phyloP scores from a whole-genome alignment of 192 early-diverging fungal genomes.

The Pilobolus umbonatus region DNA sequence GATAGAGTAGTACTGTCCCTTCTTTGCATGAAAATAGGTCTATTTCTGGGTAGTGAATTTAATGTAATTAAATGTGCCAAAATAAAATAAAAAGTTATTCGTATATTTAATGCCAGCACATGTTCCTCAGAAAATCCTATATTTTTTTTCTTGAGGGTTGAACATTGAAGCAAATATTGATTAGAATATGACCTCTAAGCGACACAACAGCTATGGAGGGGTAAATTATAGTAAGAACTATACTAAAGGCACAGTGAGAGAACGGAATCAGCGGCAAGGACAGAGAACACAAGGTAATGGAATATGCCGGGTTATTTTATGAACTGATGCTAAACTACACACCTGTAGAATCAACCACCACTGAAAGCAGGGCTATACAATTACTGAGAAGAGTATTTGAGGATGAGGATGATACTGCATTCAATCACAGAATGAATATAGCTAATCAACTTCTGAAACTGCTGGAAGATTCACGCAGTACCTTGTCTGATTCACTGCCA shows the following conservation, averaged over 20 bases:
- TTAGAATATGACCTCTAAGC: too few relatives aligned
- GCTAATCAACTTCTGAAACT: not conserved
- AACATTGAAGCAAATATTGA: too few relatives aligned
- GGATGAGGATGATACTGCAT: constrained; percentile 9
- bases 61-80: too few relatives aligned
- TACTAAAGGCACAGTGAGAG: constrained; percentile 1
- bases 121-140: too few relatives aligned
- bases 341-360: constrained; percentile 1
- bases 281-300: not conserved
- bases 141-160: too few relatives aligned
- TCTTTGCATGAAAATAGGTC: too few relatives aligned
- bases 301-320: not conserved
- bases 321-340: not conserved
- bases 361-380: constrained; percentile 10
- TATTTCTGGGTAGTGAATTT: too few relatives aligned
- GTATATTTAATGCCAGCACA: too few relatives aligned
- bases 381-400: constrained; percentile 6
- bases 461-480: constrained; percentile 8
- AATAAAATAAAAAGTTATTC: too few relatives aligned
- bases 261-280: not conserved
- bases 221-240: not conserved
- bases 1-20: constrained; percentile 2
- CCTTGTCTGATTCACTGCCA: not conserved
- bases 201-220: too few relatives aligned
- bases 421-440: not conserved